Evolutionary conservation across 495 filamentous ascomycete species (phyloP), one percentile per base, ranked within the genome.

Genomic region (Trichoderma erinaceum): DNA sequence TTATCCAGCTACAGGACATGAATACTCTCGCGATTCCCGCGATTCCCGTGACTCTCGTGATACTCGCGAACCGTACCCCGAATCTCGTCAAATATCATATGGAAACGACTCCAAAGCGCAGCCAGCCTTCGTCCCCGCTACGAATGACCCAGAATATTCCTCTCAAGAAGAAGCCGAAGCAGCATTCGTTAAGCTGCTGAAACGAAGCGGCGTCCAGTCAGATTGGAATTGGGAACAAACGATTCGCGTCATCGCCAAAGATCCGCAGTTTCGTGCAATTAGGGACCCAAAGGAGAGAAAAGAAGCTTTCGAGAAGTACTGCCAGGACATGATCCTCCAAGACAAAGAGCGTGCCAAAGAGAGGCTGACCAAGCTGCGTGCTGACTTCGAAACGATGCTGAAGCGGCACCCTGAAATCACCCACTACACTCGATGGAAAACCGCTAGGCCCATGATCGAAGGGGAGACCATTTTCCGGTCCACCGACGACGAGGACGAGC

Each of bases 361-460:
- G 80, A 89, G 95, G 80, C 86, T 96, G 74, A 87, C 92, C 72
- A 98, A 97, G 79, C 85, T 98, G 71, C 91, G 92, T 70, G 84
- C 90, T 77, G 94, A 98, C 81, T 99, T 98, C 80, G 89, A 87
- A 72, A 93, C 88, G 66, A 99, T 99, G 95, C 83, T 98, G 71
- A 92, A 89, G 77, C 93, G 92, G 69, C 96, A 98, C 77, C 92
- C 93, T 73, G 95, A 98, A 80, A 98, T 99, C 76, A 96, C 94
- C 79, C 88, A 97, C 72, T 98, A 97, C 78, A 97, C 93, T 68
- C 90, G 93, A 67, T 99, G 96, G 96, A 97, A 92, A 84, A 97
- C 91, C 41, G 93, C 93, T 68, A 89, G 91, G 52, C 93, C 92
- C 21, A 97, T 97, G 65, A 95, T 99, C 73, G 91, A 97, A 78